Evolutionary conservation across 2,329 filamentous ascomycete genomes (phyloP), one percentile per base, ranked within the genome.

Genomic region (Diplodia seriata): DNA sequence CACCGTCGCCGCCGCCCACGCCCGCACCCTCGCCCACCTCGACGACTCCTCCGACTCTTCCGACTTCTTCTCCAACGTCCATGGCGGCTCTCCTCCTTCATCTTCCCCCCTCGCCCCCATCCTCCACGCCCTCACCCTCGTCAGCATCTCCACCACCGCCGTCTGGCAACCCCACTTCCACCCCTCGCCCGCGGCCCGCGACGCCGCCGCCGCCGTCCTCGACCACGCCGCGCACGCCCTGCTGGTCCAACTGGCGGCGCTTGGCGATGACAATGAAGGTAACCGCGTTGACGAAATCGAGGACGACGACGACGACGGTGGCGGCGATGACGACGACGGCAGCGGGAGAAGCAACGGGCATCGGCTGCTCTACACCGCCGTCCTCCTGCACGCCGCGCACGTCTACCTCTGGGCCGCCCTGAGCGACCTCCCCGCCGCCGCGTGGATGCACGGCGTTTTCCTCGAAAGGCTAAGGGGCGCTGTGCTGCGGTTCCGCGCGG

Each of bases 251-350:
- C 8, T 47, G 8, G 43, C 43, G 4, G 2, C 18, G 43, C 4
- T 47, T 69, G 83, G 75, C 12, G 85, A 81, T 86, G 5, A 75
- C 86, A 3, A 26, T 3, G 23, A 26, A 26, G 23, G 23, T 3
- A 26, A 26, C 23, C 23, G 23, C 3, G 23, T 26, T 3, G 23
- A 3, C 23, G 2, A 26, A 26, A 26, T 26, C 23, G 23, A 26
- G 23, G 23, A 26, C 23, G 23, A 26, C 2, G 23, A 26, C 23
- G 23, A 33, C 14, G 43, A 49, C 1, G n/a, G n/a, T n/a, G n/a
- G n/a, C n/a, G n/a, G n/a, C n/a, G n/a, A n/a, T n/a, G n/a, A n/a
- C n/a, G n/a, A n/a, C n/a, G n/a, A n/a, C n/a, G n/a, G n/a, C n/a
- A n/a, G n/a, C n/a, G n/a, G n/a, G n/a, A n/a, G n/a, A n/a, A n/a